Percentiles rank a stretch among this genome's conserved stretches.
Evolutionary conservation across 768 basidiomycete genomes (phyloP).

Genomic region (Podaxis sp.): DNA sequence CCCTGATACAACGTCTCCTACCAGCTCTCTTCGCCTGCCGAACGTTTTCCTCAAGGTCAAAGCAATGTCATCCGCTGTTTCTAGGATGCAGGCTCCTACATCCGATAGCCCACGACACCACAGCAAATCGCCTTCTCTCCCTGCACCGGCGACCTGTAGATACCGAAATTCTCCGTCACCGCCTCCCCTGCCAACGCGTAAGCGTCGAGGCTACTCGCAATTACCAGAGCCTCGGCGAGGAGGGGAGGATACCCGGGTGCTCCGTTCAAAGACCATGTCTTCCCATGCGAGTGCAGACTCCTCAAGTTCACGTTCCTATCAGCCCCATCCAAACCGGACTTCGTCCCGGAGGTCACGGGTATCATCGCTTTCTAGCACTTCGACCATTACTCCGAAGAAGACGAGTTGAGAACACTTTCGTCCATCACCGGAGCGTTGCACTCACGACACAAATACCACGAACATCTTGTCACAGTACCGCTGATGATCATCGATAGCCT

Average conservation of each 20-base stretch:
- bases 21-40: background rate
- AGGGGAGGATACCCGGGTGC: background rate
- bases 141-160: background rate
- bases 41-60: constrained; percentile 1
- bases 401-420: background rate
- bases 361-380: background rate
- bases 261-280: constrained; percentile 1
- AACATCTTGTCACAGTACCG: no score
- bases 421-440: background rate
- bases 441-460: background rate
- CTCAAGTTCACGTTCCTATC: background rate
- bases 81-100: background rate
- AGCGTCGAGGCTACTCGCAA: background rate
- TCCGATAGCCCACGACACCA: background rate
- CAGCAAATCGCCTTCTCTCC: background rate
- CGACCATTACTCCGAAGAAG: constrained; percentile 2
- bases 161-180: background rate
- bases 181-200: background rate
- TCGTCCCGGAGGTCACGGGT: background rate
- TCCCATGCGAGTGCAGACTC: background rate
- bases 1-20: background rate
- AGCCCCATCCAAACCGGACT: background rate
- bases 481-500: no score
- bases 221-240: background rate
- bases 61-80: background rate